Evolutionary conservation across 2,329 filamentous ascomycete species (phyloP).

Genomic region (Penicillium sp.): DNA sequence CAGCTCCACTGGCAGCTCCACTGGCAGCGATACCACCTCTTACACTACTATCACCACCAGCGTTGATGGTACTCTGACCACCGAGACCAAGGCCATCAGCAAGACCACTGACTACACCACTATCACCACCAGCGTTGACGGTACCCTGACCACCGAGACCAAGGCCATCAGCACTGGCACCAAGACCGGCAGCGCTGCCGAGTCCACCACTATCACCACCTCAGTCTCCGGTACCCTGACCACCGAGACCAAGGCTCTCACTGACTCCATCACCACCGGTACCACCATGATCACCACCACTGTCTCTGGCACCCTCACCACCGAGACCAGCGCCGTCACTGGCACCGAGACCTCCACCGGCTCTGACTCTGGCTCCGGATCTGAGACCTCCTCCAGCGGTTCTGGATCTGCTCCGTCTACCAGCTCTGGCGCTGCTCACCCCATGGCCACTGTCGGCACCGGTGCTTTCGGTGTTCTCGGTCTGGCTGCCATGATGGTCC

Average conservation of each 20-base stretch:
- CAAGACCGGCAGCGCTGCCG: constrained; percentile 3
- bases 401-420: constrained; percentile 13
- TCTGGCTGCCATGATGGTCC: constrained; percentile 42
- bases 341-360: constrained; percentile 10
- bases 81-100: background rate
- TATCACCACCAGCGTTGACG: constrained; percentile 7
- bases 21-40: background rate
- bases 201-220: background rate
- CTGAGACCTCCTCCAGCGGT: constrained; percentile 9
- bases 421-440: constrained; percentile 26
- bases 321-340: constrained; percentile 3
- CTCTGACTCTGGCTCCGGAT: constrained; percentile 12
- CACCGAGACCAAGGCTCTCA: constrained; percentile 28
- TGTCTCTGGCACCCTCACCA: constrained; percentile 11
- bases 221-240: constrained; percentile 12
- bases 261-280: constrained; percentile 10
- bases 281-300: constrained; percentile 7
- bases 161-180: constrained; percentile 9
- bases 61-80: constrained; percentile 7
- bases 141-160: constrained; percentile 6
- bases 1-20: constrained; percentile 6
- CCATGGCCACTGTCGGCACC: constrained; percentile 31
- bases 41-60: background rate
- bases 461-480: constrained; percentile 42
- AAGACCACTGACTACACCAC: background rate